Conservation (phyloP, 148 eudicot genomes). For the Rhododendron vialii region DNA sequence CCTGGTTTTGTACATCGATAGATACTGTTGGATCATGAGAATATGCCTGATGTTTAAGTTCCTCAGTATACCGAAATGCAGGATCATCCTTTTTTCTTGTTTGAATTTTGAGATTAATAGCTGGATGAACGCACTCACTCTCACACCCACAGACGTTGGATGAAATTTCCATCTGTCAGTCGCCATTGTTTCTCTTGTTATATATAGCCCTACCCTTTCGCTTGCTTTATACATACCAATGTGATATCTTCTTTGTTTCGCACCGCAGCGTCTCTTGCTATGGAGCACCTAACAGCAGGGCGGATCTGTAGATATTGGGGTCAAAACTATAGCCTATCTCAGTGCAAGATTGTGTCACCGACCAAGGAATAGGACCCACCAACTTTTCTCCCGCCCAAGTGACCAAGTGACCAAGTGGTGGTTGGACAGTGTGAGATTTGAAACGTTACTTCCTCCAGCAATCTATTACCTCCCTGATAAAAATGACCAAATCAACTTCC, state of each 20-base stretch:
- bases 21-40: too few relatives aligned
- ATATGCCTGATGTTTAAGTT: neutral
- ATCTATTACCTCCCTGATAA: too few relatives aligned
- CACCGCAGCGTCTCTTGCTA: neutral
- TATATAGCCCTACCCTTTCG: neutral
- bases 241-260: neutral
- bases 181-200: neutral
- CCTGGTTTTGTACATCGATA: too few relatives aligned
- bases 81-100: neutral
- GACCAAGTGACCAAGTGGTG: too few relatives aligned
- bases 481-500: too few relatives aligned
- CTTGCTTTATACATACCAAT: neutral
- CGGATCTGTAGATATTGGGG: neutral
- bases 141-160: neutral
- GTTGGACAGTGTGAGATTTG: too few relatives aligned
- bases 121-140: neutral
- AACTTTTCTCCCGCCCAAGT: neutral
- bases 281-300: neutral
- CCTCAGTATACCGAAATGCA: too few relatives aligned
- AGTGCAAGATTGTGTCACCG: neutral
- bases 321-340: neutral
- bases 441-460: too few relatives aligned
- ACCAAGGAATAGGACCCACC: neutral
- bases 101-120: neutral
- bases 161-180: neutral